Evolutionary conservation across 306 rosid genomes (phyloP), one percentile per base, ranked within the genome.

Genomic region (Medicago truncatula): DNA sequence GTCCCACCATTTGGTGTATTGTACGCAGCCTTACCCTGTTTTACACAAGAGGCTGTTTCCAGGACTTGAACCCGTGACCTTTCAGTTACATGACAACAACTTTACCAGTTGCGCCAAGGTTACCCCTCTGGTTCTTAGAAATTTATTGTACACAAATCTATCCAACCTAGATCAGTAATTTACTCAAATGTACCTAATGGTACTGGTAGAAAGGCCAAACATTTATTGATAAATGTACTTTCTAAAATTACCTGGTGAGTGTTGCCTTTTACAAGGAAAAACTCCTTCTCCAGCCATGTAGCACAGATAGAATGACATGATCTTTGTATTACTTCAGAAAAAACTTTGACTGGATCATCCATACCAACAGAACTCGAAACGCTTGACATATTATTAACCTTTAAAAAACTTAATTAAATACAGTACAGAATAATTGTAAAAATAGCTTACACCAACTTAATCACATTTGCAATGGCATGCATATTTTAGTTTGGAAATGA

Each of bases 251-350:
- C 98, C 96, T 82, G 74, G 76, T 81, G 74, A 58, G 78, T 67
- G 43, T 70, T 82, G 21, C 85, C 70, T 73, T 86, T 82, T 81
- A 78, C 77, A 71, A 90, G 81, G 66, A 38, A 36, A 81, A 81
- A 89, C 74, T 90, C 99, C 9, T 83, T 84, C 84, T 90, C 90
- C 87, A 92, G 85, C 99, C 99, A 95, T 38, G 78, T 74, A 66
- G 79, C 63, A 80, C 96, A 90, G 57, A 86, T 82, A 77, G 96
- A 88, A 38, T 60, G 77, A 83, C 85, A 84, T 23, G 88, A 86
- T 41, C 83, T 90, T 72, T 75, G 85, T 72, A 92, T 81, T 46
- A 89, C 83, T 65, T 81, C 84, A 74, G 93, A 82, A 88, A 90
- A 86, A 80, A 82, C 74, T 34, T 71, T 71, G 75, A 83, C 81